Evolutionary conservation across 2,329 filamentous ascomycete genomes (phyloP).

Genomic region (Xylaria sp.): DNA sequence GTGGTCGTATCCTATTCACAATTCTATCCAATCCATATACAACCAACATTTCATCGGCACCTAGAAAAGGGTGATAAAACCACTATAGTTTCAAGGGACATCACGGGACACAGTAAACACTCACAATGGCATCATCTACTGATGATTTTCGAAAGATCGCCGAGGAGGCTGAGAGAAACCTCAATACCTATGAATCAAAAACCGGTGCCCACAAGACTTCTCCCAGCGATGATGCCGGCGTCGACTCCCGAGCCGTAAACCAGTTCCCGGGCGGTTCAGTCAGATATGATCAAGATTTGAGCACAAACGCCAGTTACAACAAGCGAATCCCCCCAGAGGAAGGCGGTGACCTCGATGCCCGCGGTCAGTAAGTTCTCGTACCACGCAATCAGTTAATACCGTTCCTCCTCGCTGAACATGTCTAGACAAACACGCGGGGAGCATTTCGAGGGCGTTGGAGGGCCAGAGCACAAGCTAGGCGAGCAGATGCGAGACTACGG

Average conservation of each 20-base stretch:
- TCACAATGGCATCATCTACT: conserved; percentile 46
- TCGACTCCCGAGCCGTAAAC: conserved; percentile 55
- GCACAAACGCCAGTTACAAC: conserved; percentile 58
- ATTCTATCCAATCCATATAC: neutral
- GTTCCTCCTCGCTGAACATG: neutral
- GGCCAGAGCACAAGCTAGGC: conserved; percentile 54
- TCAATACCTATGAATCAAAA: conserved; percentile 61
- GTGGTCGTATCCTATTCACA: neutral
- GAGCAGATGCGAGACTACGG: conserved; percentile 46
- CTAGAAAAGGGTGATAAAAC: neutral
- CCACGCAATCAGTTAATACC: neutral
- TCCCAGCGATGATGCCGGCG: conserved; percentile 55
- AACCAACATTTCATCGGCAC: neutral
- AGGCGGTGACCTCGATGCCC: conserved; percentile 57
- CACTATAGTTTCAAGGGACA: neutral
- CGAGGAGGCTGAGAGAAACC: conserved; percentile 58
- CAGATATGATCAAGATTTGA: conserved; percentile 55
- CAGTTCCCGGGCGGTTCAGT: conserved; percentile 57
- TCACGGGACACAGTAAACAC: too few species aligned
- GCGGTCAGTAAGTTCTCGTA: conserved; percentile 53
- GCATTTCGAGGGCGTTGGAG: conserved; percentile 57
- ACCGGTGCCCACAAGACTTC: conserved; percentile 55
- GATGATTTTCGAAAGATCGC: conserved; percentile 57
- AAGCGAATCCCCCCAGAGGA: conserved; percentile 58
- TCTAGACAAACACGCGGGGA: conserved; percentile 56